Percentiles rank a stretch among this genome's conserved stretches.
phyloP scores from a whole-genome alignment of 2,329 filamentous ascomycete species.

The Fusarium bactridioides region DNA sequence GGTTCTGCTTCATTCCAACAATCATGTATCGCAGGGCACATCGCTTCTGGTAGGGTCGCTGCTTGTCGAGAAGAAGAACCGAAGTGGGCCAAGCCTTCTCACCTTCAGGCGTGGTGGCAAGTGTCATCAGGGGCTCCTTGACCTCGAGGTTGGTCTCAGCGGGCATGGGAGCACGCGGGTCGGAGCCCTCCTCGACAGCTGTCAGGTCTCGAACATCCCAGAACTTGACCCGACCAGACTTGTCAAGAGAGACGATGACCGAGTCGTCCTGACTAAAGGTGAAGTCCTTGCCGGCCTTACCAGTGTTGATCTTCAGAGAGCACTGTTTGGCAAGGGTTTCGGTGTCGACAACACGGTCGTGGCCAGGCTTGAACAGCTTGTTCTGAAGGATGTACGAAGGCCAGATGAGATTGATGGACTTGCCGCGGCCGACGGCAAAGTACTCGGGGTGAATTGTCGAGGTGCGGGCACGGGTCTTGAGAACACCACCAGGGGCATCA shows the following conservation, averaged over 20 bases:
- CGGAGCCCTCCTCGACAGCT: conserved; percentile 59
- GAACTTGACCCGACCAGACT: conserved; percentile 95
- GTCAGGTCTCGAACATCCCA: conserved; percentile 92
- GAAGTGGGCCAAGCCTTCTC: conserved; percentile 98
- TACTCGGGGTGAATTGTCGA: conserved; percentile 90
- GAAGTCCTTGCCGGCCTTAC: conserved; percentile 98
- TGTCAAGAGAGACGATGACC: conserved; percentile 93
- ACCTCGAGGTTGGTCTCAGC: conserved; percentile 74
- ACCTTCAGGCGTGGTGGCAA: conserved; percentile 83
- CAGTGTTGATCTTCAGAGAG: conserved; percentile 91
- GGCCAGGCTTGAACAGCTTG: conserved; percentile 68
- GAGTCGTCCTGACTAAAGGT: conserved; percentile 97
- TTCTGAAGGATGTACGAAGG: conserved; percentile 69
- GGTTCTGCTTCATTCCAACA: conserved; percentile 98
- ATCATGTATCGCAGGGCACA: conserved; percentile 93
- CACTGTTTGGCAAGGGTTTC: conserved; percentile 88
- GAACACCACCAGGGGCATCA: conserved; percentile 87
- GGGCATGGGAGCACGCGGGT: conserved; percentile 60
- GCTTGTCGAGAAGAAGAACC: conserved; percentile 94
- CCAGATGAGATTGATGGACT: conserved; percentile 91
- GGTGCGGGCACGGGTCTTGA: conserved; percentile 93
- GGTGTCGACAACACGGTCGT: conserved; percentile 79
- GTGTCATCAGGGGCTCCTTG: conserved; percentile 83
- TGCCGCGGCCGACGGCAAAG: conserved; percentile 94
- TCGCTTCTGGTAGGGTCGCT: conserved; percentile 89